Evolutionary conservation across 257 asterid genomes (phyloP).

Genomic region (Forsythia viridissima): DNA sequence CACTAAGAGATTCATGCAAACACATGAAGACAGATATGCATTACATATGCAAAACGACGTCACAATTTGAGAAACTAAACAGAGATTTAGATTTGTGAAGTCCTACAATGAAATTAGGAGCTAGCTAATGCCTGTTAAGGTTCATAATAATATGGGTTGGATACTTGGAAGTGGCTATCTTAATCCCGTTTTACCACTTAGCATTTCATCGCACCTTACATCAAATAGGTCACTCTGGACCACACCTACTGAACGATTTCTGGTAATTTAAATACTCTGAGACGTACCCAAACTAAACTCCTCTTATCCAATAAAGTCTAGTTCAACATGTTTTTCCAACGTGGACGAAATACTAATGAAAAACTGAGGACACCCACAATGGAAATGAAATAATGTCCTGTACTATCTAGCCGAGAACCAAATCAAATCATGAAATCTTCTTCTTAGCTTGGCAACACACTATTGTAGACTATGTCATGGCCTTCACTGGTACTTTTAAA

Average conservation of each 20-base stretch:
- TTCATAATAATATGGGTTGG: not conserved
- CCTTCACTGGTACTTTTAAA: not conserved
- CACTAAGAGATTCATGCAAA: not conserved
- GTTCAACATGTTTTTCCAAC: not conserved
- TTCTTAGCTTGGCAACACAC: not conserved
- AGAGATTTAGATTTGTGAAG: not conserved
- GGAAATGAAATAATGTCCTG: not conserved
- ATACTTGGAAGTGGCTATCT: not conserved
- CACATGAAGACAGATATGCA: not conserved
- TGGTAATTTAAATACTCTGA: not conserved
- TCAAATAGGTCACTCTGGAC: not conserved
- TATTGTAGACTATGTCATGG: not conserved
- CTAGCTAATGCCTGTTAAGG: not conserved
- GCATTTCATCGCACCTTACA: not conserved
- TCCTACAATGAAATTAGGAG: not conserved
- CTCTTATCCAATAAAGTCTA: too few species aligned
- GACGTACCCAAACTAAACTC: not conserved
- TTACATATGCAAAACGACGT: not conserved
- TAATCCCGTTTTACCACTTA: not conserved
- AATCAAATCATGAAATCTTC: not conserved
- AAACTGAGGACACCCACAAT: not conserved
- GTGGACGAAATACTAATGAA: not conserved
- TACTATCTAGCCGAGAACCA: not conserved
- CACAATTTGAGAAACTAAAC: not conserved
- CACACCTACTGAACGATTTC: not conserved